Percentiles rank a stretch among this genome's conserved stretches.
Evolutionary conservation across 805 yeast species (phyloP).

Genomic region (Saturnispora serradocipensis): DNA sequence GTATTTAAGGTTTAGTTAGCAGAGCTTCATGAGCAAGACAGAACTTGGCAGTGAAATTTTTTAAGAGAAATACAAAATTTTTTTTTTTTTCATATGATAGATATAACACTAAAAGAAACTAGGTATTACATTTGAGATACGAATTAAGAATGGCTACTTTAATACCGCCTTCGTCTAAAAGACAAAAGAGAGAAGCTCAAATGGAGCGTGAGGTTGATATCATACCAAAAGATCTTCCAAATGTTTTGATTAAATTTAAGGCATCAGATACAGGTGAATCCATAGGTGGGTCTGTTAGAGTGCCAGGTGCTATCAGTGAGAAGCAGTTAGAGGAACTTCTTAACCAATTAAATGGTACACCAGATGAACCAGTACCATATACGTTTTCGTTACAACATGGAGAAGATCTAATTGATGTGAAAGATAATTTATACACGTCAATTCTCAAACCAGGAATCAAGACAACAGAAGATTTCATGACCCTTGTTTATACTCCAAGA

Average conservation of each 20-base stretch:
- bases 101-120: background rate
- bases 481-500: constrained; percentile 85
- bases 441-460: constrained; percentile 79
- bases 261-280: constrained; percentile 89
- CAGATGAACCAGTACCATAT: constrained; percentile 85
- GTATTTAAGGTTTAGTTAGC: background rate
- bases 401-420: constrained; percentile 58
- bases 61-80: background rate
- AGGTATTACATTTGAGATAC: background rate
- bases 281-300: constrained; percentile 77
- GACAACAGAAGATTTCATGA: constrained; percentile 88
- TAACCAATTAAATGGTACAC: constrained; percentile 62
- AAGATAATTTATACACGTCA: constrained; percentile 67
- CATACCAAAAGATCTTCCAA: constrained; percentile 71
- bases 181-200: constrained; percentile 77
- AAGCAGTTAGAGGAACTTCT: constrained; percentile 81
- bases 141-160: constrained; percentile 67
- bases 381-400: constrained; percentile 60
- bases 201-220: constrained; percentile 65
- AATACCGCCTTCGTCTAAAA: constrained; percentile 89
- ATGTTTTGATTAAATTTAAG: constrained; percentile 80
- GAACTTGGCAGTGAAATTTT: background rate
- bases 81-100: background rate
- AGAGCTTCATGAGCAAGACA: background rate
- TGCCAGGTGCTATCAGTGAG: constrained; percentile 82